A percentile compares a stretch with the other conserved stretches of the same genome.
Evolutionary conservation across 2,329 filamentous ascomycete species (phyloP).

Genomic region (Claviceps sp.): DNA sequence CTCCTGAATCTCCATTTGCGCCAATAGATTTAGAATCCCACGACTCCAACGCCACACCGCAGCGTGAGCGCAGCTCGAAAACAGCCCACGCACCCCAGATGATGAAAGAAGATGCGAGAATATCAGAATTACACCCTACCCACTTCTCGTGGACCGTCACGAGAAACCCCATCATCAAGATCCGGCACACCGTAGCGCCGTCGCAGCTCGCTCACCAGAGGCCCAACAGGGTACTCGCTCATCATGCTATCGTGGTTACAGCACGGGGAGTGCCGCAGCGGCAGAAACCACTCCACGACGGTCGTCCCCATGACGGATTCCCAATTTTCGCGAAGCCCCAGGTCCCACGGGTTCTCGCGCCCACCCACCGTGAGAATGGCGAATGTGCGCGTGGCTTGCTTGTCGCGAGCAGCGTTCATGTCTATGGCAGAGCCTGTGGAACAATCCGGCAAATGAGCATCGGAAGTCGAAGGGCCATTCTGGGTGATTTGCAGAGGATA

Average conservation of each 20-base stretch:
- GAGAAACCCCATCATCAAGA: neutral
- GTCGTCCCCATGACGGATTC: conserved; percentile 64
- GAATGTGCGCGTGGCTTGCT: conserved; percentile 51
- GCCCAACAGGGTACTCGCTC: conserved; percentile 57
- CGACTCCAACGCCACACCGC: too few species aligned
- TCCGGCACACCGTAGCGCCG: conserved; percentile 19
- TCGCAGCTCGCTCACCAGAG: conserved; percentile 43
- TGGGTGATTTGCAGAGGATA: conserved; percentile 36
- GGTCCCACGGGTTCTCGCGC: conserved; percentile 76
- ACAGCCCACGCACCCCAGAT: too few species aligned
- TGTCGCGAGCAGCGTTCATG: conserved; percentile 23
- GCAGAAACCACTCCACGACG: conserved; percentile 66
- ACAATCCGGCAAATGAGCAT: conserved; percentile 6
- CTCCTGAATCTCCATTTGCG: too few species aligned
- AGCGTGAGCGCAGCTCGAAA: too few species aligned
- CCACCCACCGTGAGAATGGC: conserved; percentile 61
- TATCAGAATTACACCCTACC: too few species aligned
- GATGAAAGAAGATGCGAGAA: too few species aligned
- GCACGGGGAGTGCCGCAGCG: conserved; percentile 62
- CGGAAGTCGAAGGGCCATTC: neutral
- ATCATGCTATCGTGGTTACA: conserved; percentile 49
- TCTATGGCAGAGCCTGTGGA: conserved; percentile 5
- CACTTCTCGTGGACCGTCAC: neutral
- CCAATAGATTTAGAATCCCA: too few species aligned
- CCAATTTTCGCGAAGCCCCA: conserved; percentile 59